Percentiles rank a stretch among this genome's conserved stretches.
Conservation (phyloP, 2,329 filamentous ascomycete genomes). For the Daldinia sp. region DNA sequence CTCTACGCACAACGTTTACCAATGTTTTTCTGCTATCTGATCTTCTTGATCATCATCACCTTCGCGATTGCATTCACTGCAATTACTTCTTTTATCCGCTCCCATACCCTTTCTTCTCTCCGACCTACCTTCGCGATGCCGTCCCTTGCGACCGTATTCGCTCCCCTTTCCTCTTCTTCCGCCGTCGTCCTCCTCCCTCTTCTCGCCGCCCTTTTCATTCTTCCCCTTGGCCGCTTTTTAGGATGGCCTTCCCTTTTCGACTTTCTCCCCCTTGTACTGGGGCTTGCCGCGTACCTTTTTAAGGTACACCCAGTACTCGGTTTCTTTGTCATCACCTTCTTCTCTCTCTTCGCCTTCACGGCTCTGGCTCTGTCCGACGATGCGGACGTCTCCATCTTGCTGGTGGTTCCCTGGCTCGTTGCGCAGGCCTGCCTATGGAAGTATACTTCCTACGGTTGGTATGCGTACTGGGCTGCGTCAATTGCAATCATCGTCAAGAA, state of each 20-base stretch:
- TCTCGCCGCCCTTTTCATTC: neutral
- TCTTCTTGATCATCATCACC: neutral
- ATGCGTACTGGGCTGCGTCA: slow-evolving; percentile 10
- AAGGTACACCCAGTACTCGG: slow-evolving; percentile 13
- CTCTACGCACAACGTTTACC: neutral
- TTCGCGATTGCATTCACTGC: neutral
- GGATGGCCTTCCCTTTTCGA: neutral
- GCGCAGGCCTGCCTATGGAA: slow-evolving; percentile 13
- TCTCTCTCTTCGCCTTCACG: neutral
- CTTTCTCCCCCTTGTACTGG: neutral
- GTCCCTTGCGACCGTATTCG: neutral
- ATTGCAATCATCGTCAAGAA: neutral
- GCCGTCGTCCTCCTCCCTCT: neutral
- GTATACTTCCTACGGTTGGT: slow-evolving; percentile 28
- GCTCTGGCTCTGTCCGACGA: neutral
- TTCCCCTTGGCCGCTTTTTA: neutral
- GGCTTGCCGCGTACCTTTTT: slow-evolving; percentile 9
- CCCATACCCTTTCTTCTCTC: neutral
- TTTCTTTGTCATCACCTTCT: slow-evolving; percentile 10
- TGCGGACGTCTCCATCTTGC: slow-evolving; percentile 13
- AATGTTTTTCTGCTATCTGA: neutral
- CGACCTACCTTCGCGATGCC: neutral
- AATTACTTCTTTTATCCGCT: neutral
- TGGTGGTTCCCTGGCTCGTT: slow-evolving; percentile 11
- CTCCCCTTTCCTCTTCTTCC: neutral